Evolutionary conservation across 2,329 filamentous ascomycete species (phyloP).

Genomic region (Zymoseptoria passerinii): DNA sequence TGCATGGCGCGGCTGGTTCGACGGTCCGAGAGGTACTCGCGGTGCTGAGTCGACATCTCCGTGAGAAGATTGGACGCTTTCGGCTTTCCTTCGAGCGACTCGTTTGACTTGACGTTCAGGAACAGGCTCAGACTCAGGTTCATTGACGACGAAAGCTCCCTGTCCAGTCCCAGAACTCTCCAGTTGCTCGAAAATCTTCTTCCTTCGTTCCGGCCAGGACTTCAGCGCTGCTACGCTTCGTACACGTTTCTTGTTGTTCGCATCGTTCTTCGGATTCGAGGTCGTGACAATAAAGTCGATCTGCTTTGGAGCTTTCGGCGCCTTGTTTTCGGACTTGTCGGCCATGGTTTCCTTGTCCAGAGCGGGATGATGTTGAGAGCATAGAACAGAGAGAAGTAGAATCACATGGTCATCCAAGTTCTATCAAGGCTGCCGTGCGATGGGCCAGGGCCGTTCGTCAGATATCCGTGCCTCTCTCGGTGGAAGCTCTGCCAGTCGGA

Average conservation of each 20-base stretch:
- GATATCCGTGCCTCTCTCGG: neutral
- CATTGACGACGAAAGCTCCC: constrained; percentile 15
- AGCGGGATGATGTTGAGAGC: neutral
- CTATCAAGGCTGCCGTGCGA: neutral
- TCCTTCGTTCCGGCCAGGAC: constrained; percentile 23
- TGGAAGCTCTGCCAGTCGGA: neutral
- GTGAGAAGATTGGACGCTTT: neutral
- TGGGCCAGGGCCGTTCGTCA: neutral
- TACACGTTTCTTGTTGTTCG: constrained; percentile 25
- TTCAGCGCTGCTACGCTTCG: constrained; percentile 23
- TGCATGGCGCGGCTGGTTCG: neutral
- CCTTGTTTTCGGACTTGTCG: neutral
- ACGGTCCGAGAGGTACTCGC: neutral
- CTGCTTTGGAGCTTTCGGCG: neutral
- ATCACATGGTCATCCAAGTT: neutral
- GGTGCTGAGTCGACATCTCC: neutral
- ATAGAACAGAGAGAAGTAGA: neutral
- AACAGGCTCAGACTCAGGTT: constrained; percentile 3
- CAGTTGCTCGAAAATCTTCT: constrained; percentile 21
- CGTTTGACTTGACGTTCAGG: neutral
- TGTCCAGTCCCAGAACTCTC: constrained; percentile 14
- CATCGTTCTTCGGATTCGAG: constrained; percentile 15
- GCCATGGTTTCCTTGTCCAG: neutral
- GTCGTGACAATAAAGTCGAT: constrained; percentile 25
- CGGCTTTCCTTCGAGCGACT: neutral